These are phyloP conservation scores for Candida coquimbonensis DNA, from an alignment of 805 yeast genomes.

Conservation along the genomic window DNA sequence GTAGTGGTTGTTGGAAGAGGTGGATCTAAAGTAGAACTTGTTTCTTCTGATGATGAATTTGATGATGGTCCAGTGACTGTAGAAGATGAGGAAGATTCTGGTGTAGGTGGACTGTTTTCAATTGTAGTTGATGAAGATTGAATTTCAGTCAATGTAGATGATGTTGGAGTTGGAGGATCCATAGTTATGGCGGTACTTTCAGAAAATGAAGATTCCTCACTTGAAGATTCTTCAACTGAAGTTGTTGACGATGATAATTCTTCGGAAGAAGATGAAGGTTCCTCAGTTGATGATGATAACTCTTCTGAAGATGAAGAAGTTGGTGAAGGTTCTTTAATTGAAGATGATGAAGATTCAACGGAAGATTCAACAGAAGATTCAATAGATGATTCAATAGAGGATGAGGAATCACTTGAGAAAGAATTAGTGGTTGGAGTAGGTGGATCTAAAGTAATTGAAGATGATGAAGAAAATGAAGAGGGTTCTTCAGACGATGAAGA, in stretches of 20 bases:
- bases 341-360: not conserved
- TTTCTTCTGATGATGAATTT: too few species aligned
- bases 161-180: not conserved
- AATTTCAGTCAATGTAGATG: not conserved
- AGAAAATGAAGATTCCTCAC: not conserved
- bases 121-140: not conserved
- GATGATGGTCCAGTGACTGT: too few species aligned
- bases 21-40: too few species aligned
- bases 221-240: not conserved
- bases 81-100: not conserved
- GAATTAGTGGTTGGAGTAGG: not conserved
- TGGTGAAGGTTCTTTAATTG: not conserved
- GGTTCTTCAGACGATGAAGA: not conserved
- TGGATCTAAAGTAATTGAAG: not conserved
- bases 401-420: not conserved
- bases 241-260: not conserved
- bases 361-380: not conserved
- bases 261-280: not conserved
- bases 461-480: not conserved
- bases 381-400: not conserved
- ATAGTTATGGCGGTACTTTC: not conserved
- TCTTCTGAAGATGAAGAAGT: not conserved
- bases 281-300: not conserved
- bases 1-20: not conserved
- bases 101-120: not conserved